A percentile compares a stretch with the other conserved stretches of the same genome.
phyloP scores from a whole-genome alignment of 805 yeast genomes.

The Candida coleopterorum region DNA sequence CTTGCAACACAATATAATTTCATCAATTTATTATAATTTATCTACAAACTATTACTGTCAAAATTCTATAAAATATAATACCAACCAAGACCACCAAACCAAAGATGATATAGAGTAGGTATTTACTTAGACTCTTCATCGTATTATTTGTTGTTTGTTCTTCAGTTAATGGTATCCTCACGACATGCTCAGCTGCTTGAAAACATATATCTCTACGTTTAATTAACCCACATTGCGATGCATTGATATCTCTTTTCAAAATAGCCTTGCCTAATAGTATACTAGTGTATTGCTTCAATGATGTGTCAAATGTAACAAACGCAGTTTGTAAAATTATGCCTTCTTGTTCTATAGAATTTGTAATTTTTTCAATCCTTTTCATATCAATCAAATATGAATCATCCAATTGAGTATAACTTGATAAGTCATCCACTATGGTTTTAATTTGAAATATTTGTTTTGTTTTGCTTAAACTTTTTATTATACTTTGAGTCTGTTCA shows the following conservation, averaged over 20 bases:
- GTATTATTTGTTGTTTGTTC: constrained; percentile 16
- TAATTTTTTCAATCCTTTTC: constrained; percentile 32
- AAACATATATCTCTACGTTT: constrained; percentile 34
- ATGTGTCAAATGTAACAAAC: constrained; percentile 28
- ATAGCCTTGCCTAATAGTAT: constrained; percentile 38
- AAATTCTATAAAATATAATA: constrained; percentile 25
- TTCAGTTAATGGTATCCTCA: constrained; percentile 37
- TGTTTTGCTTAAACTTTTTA: constrained; percentile 22
- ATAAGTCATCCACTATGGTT: constrained; percentile 28
- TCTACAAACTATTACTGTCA: constrained; percentile 14
- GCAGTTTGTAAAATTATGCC: constrained; percentile 23
- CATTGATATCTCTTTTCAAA: constrained; percentile 27
- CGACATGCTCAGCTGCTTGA: constrained; percentile 39
- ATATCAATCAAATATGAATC: constrained; percentile 25
- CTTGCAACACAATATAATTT: too few relatives aligned
- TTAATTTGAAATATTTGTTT: constrained; percentile 23
- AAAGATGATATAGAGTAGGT: constrained; percentile 19
- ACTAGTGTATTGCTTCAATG: constrained; percentile 32
- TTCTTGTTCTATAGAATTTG: constrained; percentile 34
- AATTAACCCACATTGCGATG: constrained; percentile 28
- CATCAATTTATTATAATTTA: too few relatives aligned
- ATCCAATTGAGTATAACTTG: constrained; percentile 15
- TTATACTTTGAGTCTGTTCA: constrained; percentile 27
- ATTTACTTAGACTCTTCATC: constrained; percentile 19
- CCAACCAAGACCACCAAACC: constrained; percentile 21